Conservation (phyloP, 768 basidiomycete genomes). For the Lentinula sp. region DNA sequence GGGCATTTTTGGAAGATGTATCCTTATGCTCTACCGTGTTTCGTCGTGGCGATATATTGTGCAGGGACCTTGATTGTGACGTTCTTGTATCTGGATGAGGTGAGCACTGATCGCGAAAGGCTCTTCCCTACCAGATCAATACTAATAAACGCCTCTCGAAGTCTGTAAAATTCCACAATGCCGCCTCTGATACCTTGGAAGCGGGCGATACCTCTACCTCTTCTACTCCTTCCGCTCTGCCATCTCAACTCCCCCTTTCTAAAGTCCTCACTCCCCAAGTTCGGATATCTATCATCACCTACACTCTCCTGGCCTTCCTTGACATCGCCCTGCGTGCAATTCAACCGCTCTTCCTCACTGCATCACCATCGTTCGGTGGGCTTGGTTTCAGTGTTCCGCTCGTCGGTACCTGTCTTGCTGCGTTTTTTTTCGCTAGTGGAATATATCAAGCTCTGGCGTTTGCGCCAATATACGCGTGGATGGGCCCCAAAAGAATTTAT, state of each 20-base stretch:
- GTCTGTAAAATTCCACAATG: neutral
- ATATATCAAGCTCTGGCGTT: conserved; percentile 35
- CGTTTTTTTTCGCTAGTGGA: conserved; percentile 47
- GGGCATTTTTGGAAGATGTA: conserved; percentile 37
- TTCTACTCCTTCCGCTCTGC: neutral
- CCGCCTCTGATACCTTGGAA: neutral
- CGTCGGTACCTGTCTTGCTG: conserved; percentile 50
- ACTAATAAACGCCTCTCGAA: neutral
- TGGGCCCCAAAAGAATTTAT: conserved; percentile 52
- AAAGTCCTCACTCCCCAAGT: conserved; percentile 6
- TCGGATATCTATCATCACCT: conserved; percentile 1
- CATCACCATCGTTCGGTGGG: conserved; percentile 50
- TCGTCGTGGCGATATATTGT: neutral
- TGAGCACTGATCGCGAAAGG: neutral
- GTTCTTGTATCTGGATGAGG: conserved; percentile 1
- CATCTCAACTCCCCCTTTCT: neutral
- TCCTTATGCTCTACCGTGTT: conserved; percentile 52
- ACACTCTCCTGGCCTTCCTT: conserved; percentile 1
- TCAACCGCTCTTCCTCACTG: conserved; percentile 52
- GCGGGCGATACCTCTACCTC: neutral
- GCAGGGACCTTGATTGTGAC: neutral
- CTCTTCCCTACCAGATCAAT: too few relatives aligned
- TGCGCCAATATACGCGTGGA: conserved; percentile 36
- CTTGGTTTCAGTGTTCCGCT: conserved; percentile 45
- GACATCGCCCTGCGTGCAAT: conserved; percentile 25